Percentiles rank a stretch among this genome's conserved stretches.
Conservation (phyloP, 441 rosid species). For the Capsella rubella region DNA sequence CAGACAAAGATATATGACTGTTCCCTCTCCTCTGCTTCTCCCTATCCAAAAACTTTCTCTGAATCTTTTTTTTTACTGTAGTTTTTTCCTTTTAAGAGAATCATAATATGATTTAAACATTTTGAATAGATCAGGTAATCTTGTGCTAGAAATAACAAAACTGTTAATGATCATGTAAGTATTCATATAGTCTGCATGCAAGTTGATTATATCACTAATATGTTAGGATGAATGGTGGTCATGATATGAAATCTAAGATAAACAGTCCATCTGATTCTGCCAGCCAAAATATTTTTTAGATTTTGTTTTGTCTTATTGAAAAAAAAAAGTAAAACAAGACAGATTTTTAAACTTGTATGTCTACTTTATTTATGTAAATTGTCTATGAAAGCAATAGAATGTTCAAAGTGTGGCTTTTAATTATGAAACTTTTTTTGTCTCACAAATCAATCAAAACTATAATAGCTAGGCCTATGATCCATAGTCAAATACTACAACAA, state of each 20-base stretch:
- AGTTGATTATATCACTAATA: background rate
- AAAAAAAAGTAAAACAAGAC: background rate
- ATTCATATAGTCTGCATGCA: no score
- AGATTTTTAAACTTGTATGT: slow-evolving; percentile 14
- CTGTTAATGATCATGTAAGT: slow-evolving; percentile 4
- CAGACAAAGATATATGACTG: slow-evolving; percentile 34
- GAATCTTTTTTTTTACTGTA: background rate
- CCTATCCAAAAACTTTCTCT: background rate
- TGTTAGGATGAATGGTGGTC: background rate
- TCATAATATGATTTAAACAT: slow-evolving; percentile 2
- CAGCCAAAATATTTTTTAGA: background rate
- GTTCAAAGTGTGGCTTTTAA: background rate
- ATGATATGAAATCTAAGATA: background rate
- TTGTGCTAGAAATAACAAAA: background rate
- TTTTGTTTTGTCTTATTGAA: slow-evolving; percentile 4
- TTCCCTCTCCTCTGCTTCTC: slow-evolving; percentile 15
- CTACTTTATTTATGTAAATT: background rate
- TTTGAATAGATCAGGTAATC: background rate
- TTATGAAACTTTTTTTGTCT: no score
- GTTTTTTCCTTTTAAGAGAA: background rate
- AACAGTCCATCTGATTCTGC: slow-evolving; percentile 2
- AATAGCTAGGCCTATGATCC: no score
- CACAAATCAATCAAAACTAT: no score
- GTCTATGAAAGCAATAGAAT: background rate
- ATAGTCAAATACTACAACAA: no score